phyloP scores from a whole-genome alignment of 1,284 basidiomycete species.

The Pseudozyma sp. region DNA sequence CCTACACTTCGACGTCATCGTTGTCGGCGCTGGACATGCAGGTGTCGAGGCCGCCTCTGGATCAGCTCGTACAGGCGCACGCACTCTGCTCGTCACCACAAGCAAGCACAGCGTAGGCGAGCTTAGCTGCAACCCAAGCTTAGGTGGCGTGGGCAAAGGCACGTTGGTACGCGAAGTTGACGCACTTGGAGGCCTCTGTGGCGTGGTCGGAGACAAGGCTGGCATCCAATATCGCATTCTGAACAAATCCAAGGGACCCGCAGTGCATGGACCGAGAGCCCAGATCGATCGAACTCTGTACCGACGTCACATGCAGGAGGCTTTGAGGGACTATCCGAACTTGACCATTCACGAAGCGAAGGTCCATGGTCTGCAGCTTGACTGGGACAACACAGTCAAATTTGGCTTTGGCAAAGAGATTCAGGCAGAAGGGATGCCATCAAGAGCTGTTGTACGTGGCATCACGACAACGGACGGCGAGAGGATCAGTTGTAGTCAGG shows the following conservation, averaged over 20 bases:
- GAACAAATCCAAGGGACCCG: constrained; percentile 85
- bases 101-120: constrained; percentile 83
- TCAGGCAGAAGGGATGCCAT: constrained; percentile 37
- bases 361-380: constrained; percentile 82
- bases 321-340: constrained; percentile 76
- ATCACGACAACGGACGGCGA: constrained; percentile 84
- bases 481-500: constrained; percentile 79
- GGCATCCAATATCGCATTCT: constrained; percentile 88
- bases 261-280: constrained; percentile 87
- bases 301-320: constrained; percentile 81
- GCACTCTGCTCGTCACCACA: constrained; percentile 83
- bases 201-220: constrained; percentile 80
- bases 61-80: constrained; percentile 82
- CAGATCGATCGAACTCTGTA: constrained; percentile 88
- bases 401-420: no score
- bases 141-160: constrained; percentile 82
- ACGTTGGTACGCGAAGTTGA: constrained; percentile 88
- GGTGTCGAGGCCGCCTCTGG: constrained; percentile 90
- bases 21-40: constrained; percentile 92
- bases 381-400: no score
- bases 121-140: constrained; percentile 83
- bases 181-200: constrained; percentile 85
- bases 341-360: constrained; percentile 79
- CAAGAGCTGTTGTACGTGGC: constrained; percentile 76
- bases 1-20: constrained; percentile 75